Percentiles rank a stretch among this genome's conserved stretches.
These are phyloP conservation scores for Takakia lepidozioides DNA, from an alignment of 225 moss, liverwort and hornwort species.

Conservation along the genomic window DNA sequence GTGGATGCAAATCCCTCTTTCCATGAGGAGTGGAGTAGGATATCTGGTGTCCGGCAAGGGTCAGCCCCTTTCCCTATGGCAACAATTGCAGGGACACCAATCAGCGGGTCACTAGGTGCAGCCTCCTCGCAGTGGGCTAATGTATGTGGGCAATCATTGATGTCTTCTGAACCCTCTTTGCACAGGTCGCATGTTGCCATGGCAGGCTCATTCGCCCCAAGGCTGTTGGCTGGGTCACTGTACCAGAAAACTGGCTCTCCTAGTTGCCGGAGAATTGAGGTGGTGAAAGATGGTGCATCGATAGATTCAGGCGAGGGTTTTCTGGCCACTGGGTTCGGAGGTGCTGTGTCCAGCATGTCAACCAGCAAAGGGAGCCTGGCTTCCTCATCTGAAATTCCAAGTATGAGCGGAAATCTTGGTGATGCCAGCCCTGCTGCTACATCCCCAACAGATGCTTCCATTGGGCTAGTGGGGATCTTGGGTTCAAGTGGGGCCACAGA, in stretches of 20 bases:
- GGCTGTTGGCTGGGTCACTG: conserved; percentile 78
- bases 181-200: conserved; percentile 68
- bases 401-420: conserved; percentile 20
- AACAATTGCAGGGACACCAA: conserved; percentile 48
- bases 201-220: conserved; percentile 56
- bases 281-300: conserved; percentile 59
- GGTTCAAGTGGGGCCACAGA: conserved; percentile 61
- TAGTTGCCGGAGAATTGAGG: conserved; percentile 65
- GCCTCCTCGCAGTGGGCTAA: conserved; percentile 98
- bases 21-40: conserved; percentile 93
- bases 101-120: conserved; percentile 75
- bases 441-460: conserved; percentile 62
- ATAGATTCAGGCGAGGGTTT: conserved; percentile 66
- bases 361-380: conserved; percentile 33
- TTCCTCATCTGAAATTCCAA: conserved; percentile 36
- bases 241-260: conserved; percentile 61
- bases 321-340: conserved; percentile 47
- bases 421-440: conserved; percentile 57
- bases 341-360: conserved; percentile 25
- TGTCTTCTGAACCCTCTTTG: conserved; percentile 71
- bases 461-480: conserved; percentile 63
- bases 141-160: conserved; percentile 65
- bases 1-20: conserved; percentile 52
- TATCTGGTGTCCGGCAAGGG: conserved; percentile 66
- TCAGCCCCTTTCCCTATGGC: conserved; percentile 69